Evolutionary conservation across 2,329 filamentous ascomycete genomes (phyloP).

Genomic region (Talaromyces amestolkiae): DNA sequence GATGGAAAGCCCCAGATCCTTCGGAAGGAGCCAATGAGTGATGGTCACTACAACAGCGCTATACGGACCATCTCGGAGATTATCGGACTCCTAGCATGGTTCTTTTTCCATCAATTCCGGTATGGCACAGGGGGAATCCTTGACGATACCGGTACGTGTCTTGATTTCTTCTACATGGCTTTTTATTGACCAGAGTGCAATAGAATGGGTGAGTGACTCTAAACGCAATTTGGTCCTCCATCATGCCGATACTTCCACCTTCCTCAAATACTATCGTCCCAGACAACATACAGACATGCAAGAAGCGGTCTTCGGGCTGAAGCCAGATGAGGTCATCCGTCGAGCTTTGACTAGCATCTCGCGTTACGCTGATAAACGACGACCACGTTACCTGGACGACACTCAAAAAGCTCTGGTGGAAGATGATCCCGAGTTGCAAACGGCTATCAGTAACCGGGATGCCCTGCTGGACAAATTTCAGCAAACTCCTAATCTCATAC

Average conservation of each 20-base stretch:
- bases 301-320: slow-evolving; percentile 24
- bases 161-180: slow-evolving; percentile 8
- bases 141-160: slow-evolving; percentile 24
- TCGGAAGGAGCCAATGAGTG: slow-evolving; percentile 21
- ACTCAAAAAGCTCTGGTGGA: slow-evolving; percentile 11
- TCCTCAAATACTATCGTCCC: slow-evolving; percentile 27
- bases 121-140: slow-evolving; percentile 25
- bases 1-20: slow-evolving; percentile 22
- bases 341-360: slow-evolving; percentile 15
- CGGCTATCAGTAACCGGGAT: not conserved
- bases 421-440: not conserved
- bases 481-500: not conserved
- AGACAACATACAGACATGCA: slow-evolving; percentile 21
- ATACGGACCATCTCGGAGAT: slow-evolving; percentile 25
- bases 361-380: slow-evolving; percentile 23
- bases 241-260: slow-evolving; percentile 24
- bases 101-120: slow-evolving; percentile 27
- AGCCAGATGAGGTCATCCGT: slow-evolving; percentile 23
- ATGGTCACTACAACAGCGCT: slow-evolving; percentile 18
- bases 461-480: not conserved
- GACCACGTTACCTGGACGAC: slow-evolving; percentile 23
- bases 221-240: slow-evolving; percentile 27
- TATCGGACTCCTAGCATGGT: slow-evolving; percentile 22
- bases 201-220: slow-evolving; percentile 26
- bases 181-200: not conserved